phyloP scores from a whole-genome alignment of 345 rosid genomes.

The Cardamine occulta region DNA sequence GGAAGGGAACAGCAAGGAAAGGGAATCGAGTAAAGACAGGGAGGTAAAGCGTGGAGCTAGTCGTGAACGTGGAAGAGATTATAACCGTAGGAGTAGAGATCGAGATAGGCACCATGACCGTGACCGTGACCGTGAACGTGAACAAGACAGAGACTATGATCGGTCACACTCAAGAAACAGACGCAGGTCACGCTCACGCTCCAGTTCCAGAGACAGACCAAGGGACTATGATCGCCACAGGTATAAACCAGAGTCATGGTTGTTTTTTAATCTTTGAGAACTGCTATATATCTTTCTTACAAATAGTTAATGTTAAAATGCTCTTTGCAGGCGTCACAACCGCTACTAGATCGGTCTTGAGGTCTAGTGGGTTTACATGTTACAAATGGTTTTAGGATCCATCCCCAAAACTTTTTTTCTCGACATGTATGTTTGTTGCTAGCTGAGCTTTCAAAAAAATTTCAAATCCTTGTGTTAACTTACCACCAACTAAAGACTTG shows the following conservation, averaged over 20 bases:
- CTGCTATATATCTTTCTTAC: background rate
- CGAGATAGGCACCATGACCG: slow-evolving; percentile 76
- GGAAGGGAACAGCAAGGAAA: slow-evolving; percentile 62
- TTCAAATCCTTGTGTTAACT: background rate
- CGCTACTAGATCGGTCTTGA: slow-evolving; percentile 25
- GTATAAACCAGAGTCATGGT: slow-evolving; percentile 41
- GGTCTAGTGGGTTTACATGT: slow-evolving; percentile 2
- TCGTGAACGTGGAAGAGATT: slow-evolving; percentile 72
- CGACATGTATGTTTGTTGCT: slow-evolving; percentile 9
- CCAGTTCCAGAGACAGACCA: slow-evolving; percentile 76
- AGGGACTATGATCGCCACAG: slow-evolving; percentile 88
- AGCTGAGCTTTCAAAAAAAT: background rate
- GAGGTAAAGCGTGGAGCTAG: slow-evolving; percentile 60
- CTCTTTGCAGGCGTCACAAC: slow-evolving; percentile 35
- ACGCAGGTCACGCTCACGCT: slow-evolving; percentile 81
- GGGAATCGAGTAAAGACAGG: slow-evolving; percentile 66
- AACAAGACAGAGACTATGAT: slow-evolving; percentile 57
- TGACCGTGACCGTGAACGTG: slow-evolving; percentile 76
- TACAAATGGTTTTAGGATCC: slow-evolving; percentile 14
- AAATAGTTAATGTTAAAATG: background rate
- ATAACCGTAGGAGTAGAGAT: slow-evolving; percentile 79
- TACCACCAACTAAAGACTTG: background rate
- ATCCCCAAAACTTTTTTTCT: background rate
- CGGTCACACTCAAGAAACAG: slow-evolving; percentile 71
- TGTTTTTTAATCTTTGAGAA: background rate